Conservation (phyloP, 345 rosid genomes). For the Fremontodendron californicum region DNA sequence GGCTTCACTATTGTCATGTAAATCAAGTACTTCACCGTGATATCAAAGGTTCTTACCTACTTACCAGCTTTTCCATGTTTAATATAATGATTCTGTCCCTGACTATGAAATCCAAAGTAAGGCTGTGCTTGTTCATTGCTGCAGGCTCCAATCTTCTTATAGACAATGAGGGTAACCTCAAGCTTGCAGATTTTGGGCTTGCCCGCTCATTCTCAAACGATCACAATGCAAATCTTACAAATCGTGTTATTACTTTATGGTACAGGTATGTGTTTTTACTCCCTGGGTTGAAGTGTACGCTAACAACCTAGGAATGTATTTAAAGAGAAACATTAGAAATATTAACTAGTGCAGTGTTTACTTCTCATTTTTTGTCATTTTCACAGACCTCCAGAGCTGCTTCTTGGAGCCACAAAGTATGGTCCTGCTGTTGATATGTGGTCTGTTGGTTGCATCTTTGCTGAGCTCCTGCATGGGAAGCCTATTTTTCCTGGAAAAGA, state of each 20-base stretch:
- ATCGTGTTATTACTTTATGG: conserved; percentile 93
- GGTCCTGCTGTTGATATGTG: conserved; percentile 98
- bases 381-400: conserved; percentile 89
- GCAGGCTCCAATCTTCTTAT: conserved; percentile 97
- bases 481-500: conserved; percentile 92
- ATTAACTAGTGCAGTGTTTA: background rate
- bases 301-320: background rate
- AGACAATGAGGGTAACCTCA: conserved; percentile 85
- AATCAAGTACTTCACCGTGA: conserved; percentile 97
- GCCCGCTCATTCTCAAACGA: conserved; percentile 82
- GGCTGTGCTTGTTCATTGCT: conserved; percentile 14
- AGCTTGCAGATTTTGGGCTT: conserved; percentile 96
- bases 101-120: background rate
- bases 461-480: conserved; percentile 86
- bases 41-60: conserved; percentile 62
- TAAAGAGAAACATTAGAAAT: background rate
- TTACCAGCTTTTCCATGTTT: background rate
- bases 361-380: background rate
- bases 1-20: conserved; percentile 92
- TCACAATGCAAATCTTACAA: conserved; percentile 71
- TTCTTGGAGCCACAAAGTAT: conserved; percentile 91
- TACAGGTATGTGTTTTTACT: conserved; percentile 55
- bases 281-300: background rate
- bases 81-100: background rate
- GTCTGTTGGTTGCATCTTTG: conserved; percentile 97